Conservation (phyloP, 148 eudicot genomes). For the Persicaria maculosa region DNA sequence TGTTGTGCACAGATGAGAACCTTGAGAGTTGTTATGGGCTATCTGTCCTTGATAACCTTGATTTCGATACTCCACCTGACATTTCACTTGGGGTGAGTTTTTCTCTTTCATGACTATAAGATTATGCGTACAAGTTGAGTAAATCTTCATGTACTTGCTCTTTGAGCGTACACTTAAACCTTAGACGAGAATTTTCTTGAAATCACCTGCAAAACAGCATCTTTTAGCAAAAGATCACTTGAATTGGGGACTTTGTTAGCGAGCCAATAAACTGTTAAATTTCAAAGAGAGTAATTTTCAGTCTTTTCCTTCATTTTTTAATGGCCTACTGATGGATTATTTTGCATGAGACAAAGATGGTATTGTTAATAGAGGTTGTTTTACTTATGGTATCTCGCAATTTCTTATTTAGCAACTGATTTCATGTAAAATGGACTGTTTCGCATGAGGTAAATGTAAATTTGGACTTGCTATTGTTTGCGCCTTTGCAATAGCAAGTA, state of each 20-base stretch:
- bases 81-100: constrained; percentile 54
- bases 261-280: neutral
- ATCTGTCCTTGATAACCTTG: constrained; percentile 48
- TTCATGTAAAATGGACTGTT: neutral
- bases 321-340: neutral
- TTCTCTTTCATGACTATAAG: constrained; percentile 1
- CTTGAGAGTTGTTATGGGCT: constrained; percentile 20
- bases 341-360: neutral
- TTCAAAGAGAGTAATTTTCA: neutral
- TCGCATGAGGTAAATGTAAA: too few relatives aligned
- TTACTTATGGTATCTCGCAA: neutral
- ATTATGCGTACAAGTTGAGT: neutral
- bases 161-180: too few relatives aligned
- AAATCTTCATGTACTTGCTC: neutral
- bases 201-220: neutral
- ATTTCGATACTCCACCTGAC: constrained; percentile 59
- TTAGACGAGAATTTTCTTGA: neutral
- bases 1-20: constrained; percentile 30
- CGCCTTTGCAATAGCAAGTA: too few relatives aligned
- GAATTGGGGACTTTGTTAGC: neutral
- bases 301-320: neutral
- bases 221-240: neutral
- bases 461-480: too few relatives aligned
- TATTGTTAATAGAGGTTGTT: neutral
- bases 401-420: neutral